Evolutionary conservation across 1,284 basidiomycete species (phyloP), one percentile per base, ranked within the genome.

Genomic region (Athelia psychrophila): DNA sequence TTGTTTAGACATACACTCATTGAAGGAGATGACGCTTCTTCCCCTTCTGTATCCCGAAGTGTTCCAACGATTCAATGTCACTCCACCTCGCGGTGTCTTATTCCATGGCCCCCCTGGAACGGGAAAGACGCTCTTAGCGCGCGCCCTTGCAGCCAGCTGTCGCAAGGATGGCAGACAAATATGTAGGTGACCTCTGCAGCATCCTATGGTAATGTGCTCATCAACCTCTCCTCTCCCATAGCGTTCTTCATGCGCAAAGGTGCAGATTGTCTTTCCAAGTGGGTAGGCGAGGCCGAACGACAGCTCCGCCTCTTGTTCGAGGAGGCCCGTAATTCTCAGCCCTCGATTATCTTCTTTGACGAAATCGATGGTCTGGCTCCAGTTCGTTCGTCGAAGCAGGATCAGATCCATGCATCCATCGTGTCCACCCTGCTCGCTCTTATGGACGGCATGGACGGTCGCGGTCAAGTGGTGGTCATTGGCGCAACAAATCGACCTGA

Each of bases 201-300:
- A 30, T 20, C 38, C 18, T 32, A 51, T 3, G 9, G 32, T 8
- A 46, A 46, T 46, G 51, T 19, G 48, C 19, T 53, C 20, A 55
- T 18, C 51, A n/a, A 6, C n/a, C 6, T 16, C 6, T 42, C 5
- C 38, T n/a, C 8, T 45, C 38, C 47, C 38, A 2, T 58, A 94
- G 92, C 95, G 2, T 99, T 99, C 77, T 99, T 98, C 79, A 99
- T 99, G 97, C 91, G 97, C 48, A 99, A 99, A 72, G 97, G 97
- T 36, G 97, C 97, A 20, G 97, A 99, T 69, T 95, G 93, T 60
- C 79, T 99, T 23, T 97, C 94, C 6, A 99, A 99, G 73, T 99
- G 97, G 97, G 96, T 99, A 12, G 97, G 97, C 53, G 97, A 99
- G 72, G 97, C 97, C 2, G 97, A 99, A 65, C 85, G 97, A 3